Evolutionary conservation across 345 rosid genomes (phyloP), one percentile per base, ranked within the genome.

Genomic region (Noccaea bulbosa): DNA sequence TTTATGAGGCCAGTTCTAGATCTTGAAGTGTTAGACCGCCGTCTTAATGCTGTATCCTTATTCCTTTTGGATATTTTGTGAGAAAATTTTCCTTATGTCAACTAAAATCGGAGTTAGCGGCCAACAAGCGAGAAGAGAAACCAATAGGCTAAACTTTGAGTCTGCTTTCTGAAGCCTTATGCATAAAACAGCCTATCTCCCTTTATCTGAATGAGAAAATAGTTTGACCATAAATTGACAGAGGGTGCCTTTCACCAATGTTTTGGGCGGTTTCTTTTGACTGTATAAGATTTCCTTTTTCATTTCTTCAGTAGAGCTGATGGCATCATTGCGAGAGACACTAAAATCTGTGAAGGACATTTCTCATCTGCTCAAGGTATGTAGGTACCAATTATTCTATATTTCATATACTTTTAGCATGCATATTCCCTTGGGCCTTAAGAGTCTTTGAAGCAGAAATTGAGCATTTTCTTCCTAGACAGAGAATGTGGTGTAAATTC

Each of bases 21-120:
- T 68, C 83, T 91, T 35, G 85, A 86, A 80, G 83, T 61, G 62
- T 69, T 93, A 84, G 89, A 86, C 62, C 70, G 60, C 55, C 97
- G 98, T 72, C 93, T 89, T 63, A 80, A 91, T 85, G 79, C 91
- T 67, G 99, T 94, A 94, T 94, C 99, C 99, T 84, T 67, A 69
- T 50, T 27, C 49, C 53, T 75, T 39, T 59, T 65, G 57, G 33
- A 33, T 20, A 20, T 46, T 65, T 33, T 66, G 61, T 62, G 65
- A 39, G 50, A 50, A 24, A 44, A 37, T 53, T 69, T 62, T 47
- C 67, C 35, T 55, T 78, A 72, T 57, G 71, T 48, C 65, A 40
- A 56, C 34, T 16, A 46, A 24, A 74, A 48, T 24, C 38, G 45
- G 72, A 65, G 40, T 61, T 75, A 8, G 11, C 37, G 52, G 12